Evolutionary conservation across 305 asterid genomes (phyloP).

Genomic region (Fraxinus sp.): DNA sequence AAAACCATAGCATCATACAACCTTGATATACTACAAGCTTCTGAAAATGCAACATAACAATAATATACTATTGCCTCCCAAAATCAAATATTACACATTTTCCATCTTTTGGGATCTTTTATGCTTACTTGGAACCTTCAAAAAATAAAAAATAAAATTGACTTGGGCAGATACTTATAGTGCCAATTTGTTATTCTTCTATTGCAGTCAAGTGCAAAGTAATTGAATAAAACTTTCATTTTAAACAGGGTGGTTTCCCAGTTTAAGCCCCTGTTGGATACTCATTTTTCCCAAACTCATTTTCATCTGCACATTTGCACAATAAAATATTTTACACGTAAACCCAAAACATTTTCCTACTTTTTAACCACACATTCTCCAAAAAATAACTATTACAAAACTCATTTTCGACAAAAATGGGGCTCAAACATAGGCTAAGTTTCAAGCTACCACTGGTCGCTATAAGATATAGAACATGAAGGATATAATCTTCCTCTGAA

Average conservation of each 20-base stretch:
- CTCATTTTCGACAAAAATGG: not conserved
- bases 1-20: constrained; percentile 19
- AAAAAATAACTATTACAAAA: too few relatives aligned
- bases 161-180: not conserved
- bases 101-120: not conserved
- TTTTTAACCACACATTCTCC: not conserved
- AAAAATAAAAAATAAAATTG: not conserved
- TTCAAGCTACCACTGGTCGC: not conserved
- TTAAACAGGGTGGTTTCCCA: not conserved
- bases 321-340: too few relatives aligned
- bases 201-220: not conserved
- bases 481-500: not conserved
- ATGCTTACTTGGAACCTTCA: not conserved
- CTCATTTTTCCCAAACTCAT: not conserved
- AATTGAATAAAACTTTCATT: not conserved
- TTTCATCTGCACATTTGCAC: too few relatives aligned
- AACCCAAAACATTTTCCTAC: too few relatives aligned
- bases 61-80: not conserved
- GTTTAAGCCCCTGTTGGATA: not conserved
- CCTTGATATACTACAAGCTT: not conserved
- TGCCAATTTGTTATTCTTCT: not conserved
- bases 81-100: not conserved
- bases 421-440: not conserved
- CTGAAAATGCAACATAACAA: not conserved
- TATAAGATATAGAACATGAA: not conserved